These are phyloP conservation scores for Rosa multiflora DNA, from an alignment of 306 rosid species.

Conservation along the genomic window DNA sequence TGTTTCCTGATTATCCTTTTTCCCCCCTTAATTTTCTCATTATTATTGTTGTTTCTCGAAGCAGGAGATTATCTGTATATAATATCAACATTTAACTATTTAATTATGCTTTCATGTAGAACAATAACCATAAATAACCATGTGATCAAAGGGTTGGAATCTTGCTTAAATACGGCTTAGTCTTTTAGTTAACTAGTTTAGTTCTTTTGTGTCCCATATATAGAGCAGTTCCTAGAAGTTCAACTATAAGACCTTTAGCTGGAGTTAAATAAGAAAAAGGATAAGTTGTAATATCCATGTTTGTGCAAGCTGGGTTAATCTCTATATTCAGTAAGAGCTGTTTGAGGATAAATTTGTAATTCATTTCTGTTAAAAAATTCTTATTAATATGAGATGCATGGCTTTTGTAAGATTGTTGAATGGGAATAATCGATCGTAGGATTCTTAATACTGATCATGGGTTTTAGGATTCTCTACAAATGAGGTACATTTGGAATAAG, in stretches of 20 bases:
- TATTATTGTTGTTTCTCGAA: not conserved
- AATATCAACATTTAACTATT: not conserved
- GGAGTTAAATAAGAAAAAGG: not conserved
- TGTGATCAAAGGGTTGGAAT: not conserved
- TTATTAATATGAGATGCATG: not conserved
- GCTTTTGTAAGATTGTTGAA: not conserved
- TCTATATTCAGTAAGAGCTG: not conserved
- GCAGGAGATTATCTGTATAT: not conserved
- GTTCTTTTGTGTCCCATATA: not conserved
- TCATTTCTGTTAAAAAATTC: not conserved
- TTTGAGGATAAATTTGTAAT: not conserved
- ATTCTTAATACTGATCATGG: not conserved
- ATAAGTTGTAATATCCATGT: slow-evolving; percentile 3
- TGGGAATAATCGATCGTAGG: not conserved
- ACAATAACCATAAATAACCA: not conserved
- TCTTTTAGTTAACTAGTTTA: not conserved
- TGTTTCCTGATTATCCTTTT: not conserved
- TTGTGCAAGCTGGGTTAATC: slow-evolving; percentile 3
- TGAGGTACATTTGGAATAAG: not conserved
- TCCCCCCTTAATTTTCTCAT: not conserved
- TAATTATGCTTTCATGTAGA: not conserved
- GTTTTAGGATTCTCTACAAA: not conserved
- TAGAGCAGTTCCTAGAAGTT: not conserved
- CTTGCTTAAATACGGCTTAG: not conserved
- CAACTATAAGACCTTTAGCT: not conserved